Base-by-base conservation (phyloP, 1,284 basidiomycete species). In the Hymenochaete sp. region DNA sequence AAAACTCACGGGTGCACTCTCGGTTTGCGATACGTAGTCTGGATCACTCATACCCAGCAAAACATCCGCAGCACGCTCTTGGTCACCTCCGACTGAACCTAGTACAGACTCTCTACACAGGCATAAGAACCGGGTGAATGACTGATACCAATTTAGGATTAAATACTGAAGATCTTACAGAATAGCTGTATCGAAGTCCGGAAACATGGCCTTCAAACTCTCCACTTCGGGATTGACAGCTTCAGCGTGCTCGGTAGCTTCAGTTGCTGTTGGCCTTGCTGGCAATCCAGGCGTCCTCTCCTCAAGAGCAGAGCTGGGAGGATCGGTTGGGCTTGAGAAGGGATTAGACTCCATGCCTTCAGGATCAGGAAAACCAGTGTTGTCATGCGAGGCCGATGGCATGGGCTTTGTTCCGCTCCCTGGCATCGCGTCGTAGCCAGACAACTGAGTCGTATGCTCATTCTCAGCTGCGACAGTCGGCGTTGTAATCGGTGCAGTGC, bases 21-120 rank as follows among this genome's bases (percentile, higher is more conserved):
- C 52, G 48, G 54, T 49, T 25, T 58, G 48, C 0, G 71, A 62
- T 19, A 70, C 68, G 57, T 82, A 86, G 4, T 78, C 70, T 1
- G 85, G 86, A 63, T 89, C 86, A 59, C 71, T 85, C 85, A 89
- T 89, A 7, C 79, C 79, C 6, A 89, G 70, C 13, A 89, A 65
- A 1, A 71, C 64, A 55, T 88, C 84, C 43, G 88, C 70, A 3
- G 85, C 85, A 22, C 69, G 71, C 54, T 82, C 83, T 52, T 84
- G 75, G 53, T 83, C 65, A 18, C 77, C 70, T 27, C 67, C 56
- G 1, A 80, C 79, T 8, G 79, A 81, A 47, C 84, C 74, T 38
- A 88, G 64, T 1, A 88, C 78, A 14, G 75, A 77, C 56, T 72
- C 67, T 31, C 81, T 82, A 52, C n/a, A n/a, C n/a, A n/a, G n/a